A percentile compares a stretch with the other conserved stretches of the same genome.
Evolutionary conservation across 106 monocot genomes (phyloP).

Genomic region (Posidonia australis): DNA sequence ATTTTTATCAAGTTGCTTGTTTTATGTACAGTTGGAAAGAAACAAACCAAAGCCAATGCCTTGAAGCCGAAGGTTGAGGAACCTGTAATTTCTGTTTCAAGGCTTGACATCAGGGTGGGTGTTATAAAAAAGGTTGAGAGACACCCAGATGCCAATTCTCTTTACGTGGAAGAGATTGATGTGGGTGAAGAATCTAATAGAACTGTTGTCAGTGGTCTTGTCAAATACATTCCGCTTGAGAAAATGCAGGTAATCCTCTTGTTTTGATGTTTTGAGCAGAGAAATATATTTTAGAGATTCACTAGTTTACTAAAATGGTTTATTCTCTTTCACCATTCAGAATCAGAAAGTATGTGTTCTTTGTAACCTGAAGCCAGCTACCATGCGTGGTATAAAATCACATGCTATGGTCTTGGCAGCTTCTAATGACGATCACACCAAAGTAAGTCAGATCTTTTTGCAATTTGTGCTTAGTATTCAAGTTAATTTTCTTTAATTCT

Average conservation of each 20-base stretch:
- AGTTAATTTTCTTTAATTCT: background rate
- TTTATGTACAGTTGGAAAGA: conserved; percentile 31
- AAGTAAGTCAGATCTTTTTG: conserved; percentile 31
- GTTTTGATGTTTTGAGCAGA: background rate
- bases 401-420: conserved; percentile 97
- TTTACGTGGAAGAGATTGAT: conserved; percentile 97
- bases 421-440: conserved; percentile 61
- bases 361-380: conserved; percentile 92
- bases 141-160: conserved; percentile 94
- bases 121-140: conserved; percentile 74
- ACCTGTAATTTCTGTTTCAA: conserved; percentile 53
- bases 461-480: background rate
- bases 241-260: conserved; percentile 79
- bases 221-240: conserved; percentile 79
- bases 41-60: conserved; percentile 35
- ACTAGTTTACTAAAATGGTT: background rate
- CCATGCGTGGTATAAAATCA: conserved; percentile 94
- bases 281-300: background rate
- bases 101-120: conserved; percentile 85
- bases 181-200: conserved; percentile 73
- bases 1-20: background rate
- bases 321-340: conserved; percentile 26
- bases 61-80: conserved; percentile 60
- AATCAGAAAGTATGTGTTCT: conserved; percentile 92
- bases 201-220: conserved; percentile 93